Evolutionary conservation across 805 yeast species (phyloP).

Genomic region (Saturnispora halmiae): DNA sequence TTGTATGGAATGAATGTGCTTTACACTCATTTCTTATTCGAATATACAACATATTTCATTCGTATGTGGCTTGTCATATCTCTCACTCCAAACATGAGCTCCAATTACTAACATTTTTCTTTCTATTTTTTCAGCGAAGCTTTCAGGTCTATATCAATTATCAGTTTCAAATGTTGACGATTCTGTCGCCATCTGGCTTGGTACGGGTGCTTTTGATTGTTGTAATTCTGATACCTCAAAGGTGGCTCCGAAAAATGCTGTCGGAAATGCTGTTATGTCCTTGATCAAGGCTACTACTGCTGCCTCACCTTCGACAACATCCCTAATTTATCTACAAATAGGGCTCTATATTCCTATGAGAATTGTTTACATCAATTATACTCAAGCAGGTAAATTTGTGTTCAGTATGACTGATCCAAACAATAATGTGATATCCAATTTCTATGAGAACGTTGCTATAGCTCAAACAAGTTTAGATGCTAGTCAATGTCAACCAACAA

Average conservation of each 20-base stretch:
- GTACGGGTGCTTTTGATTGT: constrained; percentile 29
- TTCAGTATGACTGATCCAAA: constrained; percentile 5
- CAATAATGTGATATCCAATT: not conserved
- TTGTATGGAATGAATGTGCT: not conserved
- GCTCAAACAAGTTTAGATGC: not conserved
- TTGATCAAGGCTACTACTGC: not conserved
- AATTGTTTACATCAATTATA: constrained; percentile 6
- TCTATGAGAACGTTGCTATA: not conserved
- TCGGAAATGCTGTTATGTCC: not conserved
- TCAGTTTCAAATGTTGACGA: constrained; percentile 22
- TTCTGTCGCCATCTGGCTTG: constrained; percentile 25
- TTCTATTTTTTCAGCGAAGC: constrained; percentile 15
- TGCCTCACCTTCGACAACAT: not conserved
- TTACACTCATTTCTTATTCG: not conserved
- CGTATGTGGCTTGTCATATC: not conserved
- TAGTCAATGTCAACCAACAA: not conserved
- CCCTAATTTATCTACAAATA: constrained; percentile 5
- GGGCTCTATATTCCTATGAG: constrained; percentile 10
- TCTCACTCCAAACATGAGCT: not conserved
- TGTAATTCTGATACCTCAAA: constrained; percentile 17
- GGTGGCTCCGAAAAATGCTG: no score
- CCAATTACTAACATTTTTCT: not conserved
- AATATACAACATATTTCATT: not conserved
- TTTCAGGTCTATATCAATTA: constrained; percentile 23
- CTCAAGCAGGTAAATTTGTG: not conserved